Conservation (phyloP, 2,329 filamentous ascomycete genomes). For the Tympanopsis confertula region DNA sequence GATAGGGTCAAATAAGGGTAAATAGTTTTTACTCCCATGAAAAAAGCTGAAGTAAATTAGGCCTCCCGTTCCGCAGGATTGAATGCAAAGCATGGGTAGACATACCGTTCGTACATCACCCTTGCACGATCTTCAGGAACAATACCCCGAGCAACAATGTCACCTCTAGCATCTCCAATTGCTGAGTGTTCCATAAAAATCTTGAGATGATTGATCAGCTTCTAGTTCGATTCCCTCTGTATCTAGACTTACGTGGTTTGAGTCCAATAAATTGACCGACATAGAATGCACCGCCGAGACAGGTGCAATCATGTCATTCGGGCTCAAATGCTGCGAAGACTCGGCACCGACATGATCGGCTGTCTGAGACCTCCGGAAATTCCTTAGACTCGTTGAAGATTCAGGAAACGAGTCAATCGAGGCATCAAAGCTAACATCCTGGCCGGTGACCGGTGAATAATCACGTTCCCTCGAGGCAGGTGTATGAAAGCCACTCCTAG, state of each 20-base stretch:
- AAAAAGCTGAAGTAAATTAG: slow-evolving; percentile 12
- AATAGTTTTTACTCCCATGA: slow-evolving; percentile 17
- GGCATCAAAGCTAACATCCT: too few species aligned
- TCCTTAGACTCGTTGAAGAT: too few species aligned
- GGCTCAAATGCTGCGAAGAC: slow-evolving; percentile 17
- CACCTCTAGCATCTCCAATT: not conserved
- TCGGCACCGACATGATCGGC: slow-evolving; percentile 14
- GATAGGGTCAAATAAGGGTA: slow-evolving; percentile 19
- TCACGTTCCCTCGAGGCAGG: too few species aligned
- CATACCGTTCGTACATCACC: not conserved
- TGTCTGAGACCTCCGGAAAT: slow-evolving; percentile 11
- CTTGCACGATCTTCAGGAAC: not conserved
- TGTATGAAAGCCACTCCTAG: too few species aligned
- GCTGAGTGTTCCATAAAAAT: not conserved
- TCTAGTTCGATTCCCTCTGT: too few species aligned
- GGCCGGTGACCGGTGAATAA: too few species aligned
- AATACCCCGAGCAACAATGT: not conserved
- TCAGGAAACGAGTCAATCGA: too few species aligned
- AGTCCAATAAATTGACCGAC: slow-evolving; percentile 18
- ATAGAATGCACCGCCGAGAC: slow-evolving; percentile 19
- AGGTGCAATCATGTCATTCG: slow-evolving; percentile 21
- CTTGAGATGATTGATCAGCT: too few species aligned
- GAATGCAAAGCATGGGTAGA: too few species aligned
- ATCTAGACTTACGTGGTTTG: slow-evolving; percentile 11
- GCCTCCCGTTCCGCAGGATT: not conserved